Base-by-base conservation (phyloP, 345 rosid genomes). In the Ailanthus altissimus region DNA sequence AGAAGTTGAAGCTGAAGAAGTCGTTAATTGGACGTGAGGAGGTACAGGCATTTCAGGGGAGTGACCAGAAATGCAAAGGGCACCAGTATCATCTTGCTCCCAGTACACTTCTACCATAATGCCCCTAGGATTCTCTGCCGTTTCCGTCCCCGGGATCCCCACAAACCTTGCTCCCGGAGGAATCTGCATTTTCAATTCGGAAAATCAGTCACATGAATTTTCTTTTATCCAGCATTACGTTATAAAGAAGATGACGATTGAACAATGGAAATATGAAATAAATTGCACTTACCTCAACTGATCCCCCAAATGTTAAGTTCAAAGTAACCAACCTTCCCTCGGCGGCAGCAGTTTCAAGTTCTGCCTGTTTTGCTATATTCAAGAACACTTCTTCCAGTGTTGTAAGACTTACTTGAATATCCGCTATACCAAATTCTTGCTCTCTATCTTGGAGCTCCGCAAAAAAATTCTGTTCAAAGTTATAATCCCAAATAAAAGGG, bases 311-410 rank as follows among this genome's bases (percentile, higher is more conserved):
- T n/a, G 96, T 77, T 66, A 90, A 67, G 26, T 81, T 88, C 26
- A 92, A 80, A 72, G 96, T 86, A 63, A 87, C 92, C 86, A 89
- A 59, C 72, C 89, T 85, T 72, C 88, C 91, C 69, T 95, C 99
- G 8, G 90, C 89, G 2, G 94, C 89, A 74, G 99, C 99, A 51
- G 75, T 89, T 86, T 95, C 99, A 15, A 95, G 87, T 79, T 95
- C 99, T 28, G 99, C 99, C 80, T 90, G 88, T 85, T 84, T 87
- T 40, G 98, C 99, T n/a, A 95, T 95, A 72, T 93, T 93, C 69
- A 95, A 84, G 92, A 93, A 95, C 67, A 95, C 98, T 84, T 95
- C 98, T 86, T 93, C 99, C 1, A 95, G 96, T n/a, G 98, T 93
- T 26, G 99, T 79, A 10, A 95, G 95, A 67, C 98, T 92, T 25